These are phyloP conservation scores for Fonsecaea pedrosoi DNA, from an alignment of 2,329 filamentous ascomycete species.

Conservation along the genomic window DNA sequence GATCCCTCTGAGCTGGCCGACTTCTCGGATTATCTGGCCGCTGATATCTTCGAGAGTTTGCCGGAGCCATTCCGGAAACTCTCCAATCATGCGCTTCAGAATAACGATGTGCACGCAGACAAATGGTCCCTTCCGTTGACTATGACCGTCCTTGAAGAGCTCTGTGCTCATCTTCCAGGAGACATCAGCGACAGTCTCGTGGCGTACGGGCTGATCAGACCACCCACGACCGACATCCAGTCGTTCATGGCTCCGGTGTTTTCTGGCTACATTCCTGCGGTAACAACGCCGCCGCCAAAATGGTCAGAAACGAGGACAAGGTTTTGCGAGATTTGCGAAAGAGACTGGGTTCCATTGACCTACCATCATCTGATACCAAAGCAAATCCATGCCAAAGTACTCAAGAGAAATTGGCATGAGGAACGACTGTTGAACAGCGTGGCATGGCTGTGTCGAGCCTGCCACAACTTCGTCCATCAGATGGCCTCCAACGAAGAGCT, in stretches of 20 bases:
- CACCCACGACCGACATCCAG: constrained; percentile 53
- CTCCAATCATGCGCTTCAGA: constrained; percentile 64
- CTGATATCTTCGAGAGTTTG: constrained; percentile 70
- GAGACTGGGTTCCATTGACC: constrained; percentile 76
- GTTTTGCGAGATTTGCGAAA: constrained; percentile 77
- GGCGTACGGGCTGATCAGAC: constrained; percentile 67
- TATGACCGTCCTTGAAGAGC: constrained; percentile 54
- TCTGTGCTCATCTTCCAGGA: constrained; percentile 64
- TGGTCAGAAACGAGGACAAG: constrained; percentile 63
- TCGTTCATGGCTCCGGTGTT: constrained; percentile 69
- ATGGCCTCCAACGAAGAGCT: constrained; percentile 79
- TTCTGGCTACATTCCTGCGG: constrained; percentile 64
- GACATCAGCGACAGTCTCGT: constrained; percentile 70
- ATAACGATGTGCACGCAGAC: constrained; percentile 57
- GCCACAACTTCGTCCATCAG: constrained; percentile 81
- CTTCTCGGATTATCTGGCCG: constrained; percentile 80
- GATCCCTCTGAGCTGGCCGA: constrained; percentile 75
- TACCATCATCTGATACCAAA: constrained; percentile 89
- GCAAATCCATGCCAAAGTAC: constrained; percentile 74
- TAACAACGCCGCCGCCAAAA: constrained; percentile 68
- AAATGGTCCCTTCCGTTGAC: constrained; percentile 66
- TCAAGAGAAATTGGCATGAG: constrained; percentile 80
- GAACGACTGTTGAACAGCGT: constrained; percentile 78
- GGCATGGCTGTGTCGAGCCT: constrained; percentile 84
- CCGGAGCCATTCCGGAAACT: constrained; percentile 67